Evolutionary conservation across 495 filamentous ascomycete genomes (phyloP).

Genomic region (Daldinia grandis): DNA sequence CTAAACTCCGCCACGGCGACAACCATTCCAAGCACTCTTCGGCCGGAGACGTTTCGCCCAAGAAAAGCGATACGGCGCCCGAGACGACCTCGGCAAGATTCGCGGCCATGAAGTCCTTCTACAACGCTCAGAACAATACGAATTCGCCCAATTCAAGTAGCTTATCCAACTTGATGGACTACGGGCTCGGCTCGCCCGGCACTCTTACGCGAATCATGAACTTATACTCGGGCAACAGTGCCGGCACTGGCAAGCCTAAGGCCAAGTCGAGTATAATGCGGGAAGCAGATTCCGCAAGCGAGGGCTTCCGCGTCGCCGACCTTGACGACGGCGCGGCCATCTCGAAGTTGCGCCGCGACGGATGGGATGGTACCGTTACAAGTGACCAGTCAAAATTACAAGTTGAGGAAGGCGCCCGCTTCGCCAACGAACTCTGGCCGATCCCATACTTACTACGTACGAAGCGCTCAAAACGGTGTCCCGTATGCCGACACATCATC

Average conservation of each 20-base stretch:
- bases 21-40: slow-evolving; percentile 54
- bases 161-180: slow-evolving; percentile 63
- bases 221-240: slow-evolving; percentile 76
- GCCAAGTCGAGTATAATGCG: slow-evolving; percentile 75
- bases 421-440: slow-evolving; percentile 76
- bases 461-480: slow-evolving; percentile 92
- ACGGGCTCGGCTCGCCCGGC: slow-evolving; percentile 78
- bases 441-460: slow-evolving; percentile 83
- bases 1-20: slow-evolving; percentile 65
- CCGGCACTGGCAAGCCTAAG: slow-evolving; percentile 67
- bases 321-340: slow-evolving; percentile 63
- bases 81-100: slow-evolving; percentile 56
- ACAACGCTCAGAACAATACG: slow-evolving; percentile 72
- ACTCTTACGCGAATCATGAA: slow-evolving; percentile 89
- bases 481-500: slow-evolving; percentile 91
- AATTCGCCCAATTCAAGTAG: slow-evolving; percentile 60
- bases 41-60: slow-evolving; percentile 29
- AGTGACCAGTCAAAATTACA: slow-evolving; percentile 50
- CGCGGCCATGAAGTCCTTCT: slow-evolving; percentile 72
- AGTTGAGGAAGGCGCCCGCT: slow-evolving; percentile 62
- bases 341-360: slow-evolving; percentile 52
- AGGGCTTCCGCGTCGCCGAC: slow-evolving; percentile 69
- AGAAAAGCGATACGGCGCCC: slow-evolving; percentile 22
- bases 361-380: slow-evolving; percentile 54
- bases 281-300: slow-evolving; percentile 71